phyloP scores from a whole-genome alignment of 257 asterid genomes.

The Oldenlandia corymbosa region DNA sequence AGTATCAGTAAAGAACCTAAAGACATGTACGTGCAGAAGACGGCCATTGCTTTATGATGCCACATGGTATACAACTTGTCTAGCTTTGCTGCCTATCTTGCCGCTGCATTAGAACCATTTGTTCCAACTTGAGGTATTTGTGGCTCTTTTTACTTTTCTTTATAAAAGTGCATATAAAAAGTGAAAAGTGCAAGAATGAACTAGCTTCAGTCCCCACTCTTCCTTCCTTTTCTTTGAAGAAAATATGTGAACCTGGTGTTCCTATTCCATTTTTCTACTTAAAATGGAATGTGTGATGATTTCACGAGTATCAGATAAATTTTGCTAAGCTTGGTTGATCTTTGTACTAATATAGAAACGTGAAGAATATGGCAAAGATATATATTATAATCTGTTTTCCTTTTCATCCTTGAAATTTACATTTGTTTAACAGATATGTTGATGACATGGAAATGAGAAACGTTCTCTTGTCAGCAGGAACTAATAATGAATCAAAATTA shows the following conservation, averaged over 20 bases:
- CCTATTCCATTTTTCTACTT: background rate
- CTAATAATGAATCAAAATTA: background rate
- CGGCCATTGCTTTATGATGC: constrained; percentile 1
- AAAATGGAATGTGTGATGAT: background rate
- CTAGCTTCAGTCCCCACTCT: constrained; percentile 3
- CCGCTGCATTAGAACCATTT: constrained; percentile 2
- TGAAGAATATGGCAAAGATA: background rate
- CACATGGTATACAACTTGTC: constrained; percentile 1
- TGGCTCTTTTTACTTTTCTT: constrained; percentile 9
- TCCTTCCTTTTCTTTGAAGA: background rate
- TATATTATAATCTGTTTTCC: constrained; percentile 10
- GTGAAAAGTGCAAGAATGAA: constrained; percentile 4
- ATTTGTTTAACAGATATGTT: too few relatives aligned
- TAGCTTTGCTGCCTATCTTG: constrained; percentile 5
- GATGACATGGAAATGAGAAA: too few relatives aligned
- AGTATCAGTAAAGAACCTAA: constrained; percentile 6
- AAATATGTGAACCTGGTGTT: background rate
- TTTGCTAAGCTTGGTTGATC: background rate
- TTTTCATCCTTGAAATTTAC: too few relatives aligned
- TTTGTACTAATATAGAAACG: background rate
- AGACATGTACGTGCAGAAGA: constrained; percentile 5
- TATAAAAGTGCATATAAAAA: constrained; percentile 10
- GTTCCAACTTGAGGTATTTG: constrained; percentile 16
- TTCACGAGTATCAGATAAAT: background rate
- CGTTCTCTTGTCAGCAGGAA: too few relatives aligned